Evolutionary conservation across 345 rosid species (phyloP).

Genomic region (Cardamine chenopodiifolia): DNA sequence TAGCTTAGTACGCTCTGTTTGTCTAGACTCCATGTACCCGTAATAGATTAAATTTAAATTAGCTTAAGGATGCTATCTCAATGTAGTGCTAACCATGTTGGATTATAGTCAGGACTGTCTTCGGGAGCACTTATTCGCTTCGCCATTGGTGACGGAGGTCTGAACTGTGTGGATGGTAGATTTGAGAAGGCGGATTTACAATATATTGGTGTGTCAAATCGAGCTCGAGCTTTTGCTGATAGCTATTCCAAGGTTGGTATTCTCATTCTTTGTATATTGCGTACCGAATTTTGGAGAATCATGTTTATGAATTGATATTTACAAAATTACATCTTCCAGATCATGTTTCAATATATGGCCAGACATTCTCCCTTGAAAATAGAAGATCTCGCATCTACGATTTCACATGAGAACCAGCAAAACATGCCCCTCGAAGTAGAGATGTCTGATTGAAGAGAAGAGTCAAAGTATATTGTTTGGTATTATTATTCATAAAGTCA

Average conservation of each 20-base stretch:
- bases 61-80: constrained; percentile 15
- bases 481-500: not conserved
- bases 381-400: constrained; percentile 68
- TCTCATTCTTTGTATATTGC: not conserved
- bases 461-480: not conserved
- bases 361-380: constrained; percentile 77
- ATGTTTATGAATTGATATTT: constrained; percentile 15
- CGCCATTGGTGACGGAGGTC: constrained; percentile 71
- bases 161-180: constrained; percentile 77
- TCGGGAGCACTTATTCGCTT: constrained; percentile 73
- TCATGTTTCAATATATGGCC: constrained; percentile 76
- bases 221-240: constrained; percentile 87
- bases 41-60: not conserved
- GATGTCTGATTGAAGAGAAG: constrained; percentile 61
- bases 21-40: not conserved
- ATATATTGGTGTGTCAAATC: constrained; percentile 66
- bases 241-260: constrained; percentile 88
- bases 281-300: not conserved
- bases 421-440: constrained; percentile 57
- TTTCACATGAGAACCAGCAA: constrained; percentile 54
- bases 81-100: not conserved
- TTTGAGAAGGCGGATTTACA: constrained; percentile 79
- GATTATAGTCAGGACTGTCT: constrained; percentile 59
- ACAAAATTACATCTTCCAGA: constrained; percentile 50
- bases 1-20: constrained; percentile 1